These are phyloP conservation scores for Auriscalpium vulgare DNA, from an alignment of 768 basidiomycete species.

Conservation along the genomic window DNA sequence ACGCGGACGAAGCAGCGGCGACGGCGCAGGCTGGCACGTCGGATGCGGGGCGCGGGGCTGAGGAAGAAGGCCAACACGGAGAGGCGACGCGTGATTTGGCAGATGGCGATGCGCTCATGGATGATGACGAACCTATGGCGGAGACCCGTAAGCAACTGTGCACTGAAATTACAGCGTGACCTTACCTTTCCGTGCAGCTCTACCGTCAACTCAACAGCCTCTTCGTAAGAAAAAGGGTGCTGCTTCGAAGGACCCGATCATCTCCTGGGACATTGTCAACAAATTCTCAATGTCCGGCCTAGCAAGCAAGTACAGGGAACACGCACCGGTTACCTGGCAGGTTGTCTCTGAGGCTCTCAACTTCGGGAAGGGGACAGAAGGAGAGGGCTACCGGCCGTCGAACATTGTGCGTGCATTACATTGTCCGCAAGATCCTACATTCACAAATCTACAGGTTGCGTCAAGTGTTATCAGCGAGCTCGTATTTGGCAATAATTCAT, in stretches of 20 bases:
- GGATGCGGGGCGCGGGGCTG: too few species aligned
- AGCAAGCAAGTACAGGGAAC: background rate
- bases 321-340: conserved; percentile 10
- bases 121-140: too few species aligned
- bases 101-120: too few species aligned
- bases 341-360: conserved; percentile 1
- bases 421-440: background rate
- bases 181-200: too few species aligned
- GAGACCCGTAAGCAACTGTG: too few species aligned
- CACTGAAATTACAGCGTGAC: too few species aligned
- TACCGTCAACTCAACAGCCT: too few species aligned
- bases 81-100: too few species aligned
- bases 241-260: background rate
- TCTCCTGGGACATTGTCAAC: background rate
- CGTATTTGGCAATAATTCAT: conserved; percentile 1
- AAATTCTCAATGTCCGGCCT: background rate
- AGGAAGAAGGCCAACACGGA: too few species aligned
- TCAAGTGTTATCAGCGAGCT: background rate
- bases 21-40: too few species aligned
- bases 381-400: background rate
- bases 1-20: too few species aligned
- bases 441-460: background rate
- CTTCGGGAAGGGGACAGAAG: background rate
- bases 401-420: background rate
- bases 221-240: background rate